These are phyloP conservation scores for Macaranga tanarius DNA, from an alignment of 441 rosid species.

Conservation along the genomic window DNA sequence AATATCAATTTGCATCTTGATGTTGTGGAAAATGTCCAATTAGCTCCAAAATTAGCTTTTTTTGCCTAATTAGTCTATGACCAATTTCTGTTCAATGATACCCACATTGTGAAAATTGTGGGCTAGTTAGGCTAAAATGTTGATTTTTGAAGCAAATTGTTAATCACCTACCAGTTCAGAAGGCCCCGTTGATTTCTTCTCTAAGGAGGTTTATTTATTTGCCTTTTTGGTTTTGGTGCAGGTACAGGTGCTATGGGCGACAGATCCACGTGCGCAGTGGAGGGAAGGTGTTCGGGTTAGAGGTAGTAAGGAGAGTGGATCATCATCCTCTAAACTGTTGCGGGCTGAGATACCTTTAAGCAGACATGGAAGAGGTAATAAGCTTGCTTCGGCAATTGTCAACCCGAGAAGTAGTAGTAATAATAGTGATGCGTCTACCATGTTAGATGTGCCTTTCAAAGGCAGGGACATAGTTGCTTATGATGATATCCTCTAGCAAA, in stretches of 20 bases:
- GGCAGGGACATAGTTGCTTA: conserved; percentile 73
- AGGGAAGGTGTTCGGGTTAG: conserved; percentile 58
- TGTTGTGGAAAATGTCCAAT: not conserved
- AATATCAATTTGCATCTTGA: not conserved
- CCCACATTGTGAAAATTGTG: too few relatives aligned
- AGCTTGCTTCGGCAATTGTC: conserved; percentile 72
- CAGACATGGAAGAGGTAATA: conserved; percentile 68
- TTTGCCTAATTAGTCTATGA: not conserved
- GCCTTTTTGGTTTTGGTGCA: conserved; percentile 23
- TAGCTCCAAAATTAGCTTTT: not conserved
- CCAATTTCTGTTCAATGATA: too few relatives aligned
- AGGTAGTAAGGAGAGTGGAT: conserved; percentile 33
- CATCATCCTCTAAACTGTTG: conserved; percentile 65
- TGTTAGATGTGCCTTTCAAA: conserved; percentile 42
- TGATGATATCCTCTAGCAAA: conserved; percentile 62
- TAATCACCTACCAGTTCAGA: not conserved
- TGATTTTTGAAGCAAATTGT: not conserved
- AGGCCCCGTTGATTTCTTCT: not conserved
- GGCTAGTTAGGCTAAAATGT: too few relatives aligned
- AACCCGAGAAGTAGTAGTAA: conserved; percentile 41
- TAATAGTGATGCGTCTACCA: conserved; percentile 11
- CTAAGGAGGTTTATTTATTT: not conserved
- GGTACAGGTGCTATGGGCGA: conserved; percentile 76
- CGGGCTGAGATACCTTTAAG: conserved; percentile 69
- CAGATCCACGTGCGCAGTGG: conserved; percentile 74